Conservation (phyloP, 805 yeast species). For the Pichia cephalocereana region DNA sequence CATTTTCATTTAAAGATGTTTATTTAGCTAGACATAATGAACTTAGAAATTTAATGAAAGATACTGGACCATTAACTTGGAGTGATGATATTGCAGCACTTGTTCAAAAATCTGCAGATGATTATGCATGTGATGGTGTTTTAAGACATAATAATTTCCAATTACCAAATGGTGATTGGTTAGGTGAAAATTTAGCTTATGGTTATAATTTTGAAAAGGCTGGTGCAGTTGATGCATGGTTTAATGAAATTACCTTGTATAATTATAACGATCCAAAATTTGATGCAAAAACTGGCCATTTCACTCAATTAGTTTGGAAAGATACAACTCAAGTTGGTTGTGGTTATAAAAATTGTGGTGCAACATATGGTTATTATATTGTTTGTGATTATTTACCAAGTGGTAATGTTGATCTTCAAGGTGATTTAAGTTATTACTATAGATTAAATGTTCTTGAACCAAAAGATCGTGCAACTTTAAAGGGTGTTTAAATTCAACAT, state of each 20-base stretch:
- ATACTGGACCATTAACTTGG: constrained; percentile 49
- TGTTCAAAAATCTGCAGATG: constrained; percentile 49
- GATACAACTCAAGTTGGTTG: constrained; percentile 58
- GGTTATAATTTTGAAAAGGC: constrained; percentile 43
- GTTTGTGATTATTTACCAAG: constrained; percentile 68
- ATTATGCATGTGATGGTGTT: constrained; percentile 46
- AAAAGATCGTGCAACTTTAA: constrained; percentile 9
- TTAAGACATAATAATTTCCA: constrained; percentile 57
- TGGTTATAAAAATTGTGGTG: constrained; percentile 52
- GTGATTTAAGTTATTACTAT: constrained; percentile 11
- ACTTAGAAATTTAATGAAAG: constrained; percentile 41
- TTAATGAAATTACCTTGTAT: constrained; percentile 50
- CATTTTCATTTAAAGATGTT: constrained; percentile 29
- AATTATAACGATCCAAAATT: constrained; percentile 41
- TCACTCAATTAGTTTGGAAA: constrained; percentile 75
- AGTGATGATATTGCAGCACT: constrained; percentile 37
- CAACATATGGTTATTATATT: constrained; percentile 42
- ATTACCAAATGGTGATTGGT: constrained; percentile 27
- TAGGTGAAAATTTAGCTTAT: constrained; percentile 75
- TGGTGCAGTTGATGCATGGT: constrained; percentile 70
- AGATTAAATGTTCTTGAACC: constrained; percentile 21
- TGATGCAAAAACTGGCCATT: constrained; percentile 57
- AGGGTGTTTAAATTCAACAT: background rate
- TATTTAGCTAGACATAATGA: constrained; percentile 56
- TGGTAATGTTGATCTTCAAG: constrained; percentile 56